Conservation (phyloP, 306 rosid genomes). For the Sphenostylis stenocarpa region DNA sequence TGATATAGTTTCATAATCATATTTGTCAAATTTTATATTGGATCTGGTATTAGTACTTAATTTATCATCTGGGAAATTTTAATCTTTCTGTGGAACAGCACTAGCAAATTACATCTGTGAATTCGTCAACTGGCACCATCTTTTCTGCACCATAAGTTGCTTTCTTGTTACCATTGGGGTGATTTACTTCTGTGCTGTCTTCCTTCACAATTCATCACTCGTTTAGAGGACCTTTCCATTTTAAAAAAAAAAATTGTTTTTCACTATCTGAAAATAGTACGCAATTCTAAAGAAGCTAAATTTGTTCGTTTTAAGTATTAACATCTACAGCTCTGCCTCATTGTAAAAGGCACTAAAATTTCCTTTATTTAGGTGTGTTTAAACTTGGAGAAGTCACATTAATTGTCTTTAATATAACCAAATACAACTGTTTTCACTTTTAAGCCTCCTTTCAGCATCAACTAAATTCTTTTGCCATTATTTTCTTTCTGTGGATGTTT, state of each 20-base stretch:
- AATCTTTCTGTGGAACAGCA: constrained; percentile 29
- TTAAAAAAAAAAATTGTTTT: not conserved
- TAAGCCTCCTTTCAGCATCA: constrained; percentile 22
- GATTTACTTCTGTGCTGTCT: not conserved
- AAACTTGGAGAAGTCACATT: constrained; percentile 12
- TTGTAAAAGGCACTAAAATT: not conserved
- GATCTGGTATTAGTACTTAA: constrained; percentile 33
- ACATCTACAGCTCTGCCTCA: constrained; percentile 23
- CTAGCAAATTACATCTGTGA: constrained; percentile 25
- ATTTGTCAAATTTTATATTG: constrained; percentile 47
- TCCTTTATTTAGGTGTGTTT: constrained; percentile 6
- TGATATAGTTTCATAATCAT: constrained; percentile 57
- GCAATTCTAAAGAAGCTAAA: constrained; percentile 19
- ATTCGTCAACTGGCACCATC: constrained; percentile 10
- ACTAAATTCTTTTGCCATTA: constrained; percentile 10
- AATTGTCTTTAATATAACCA: constrained; percentile 15
- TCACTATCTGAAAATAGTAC: not conserved
- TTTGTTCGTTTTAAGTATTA: constrained; percentile 12
- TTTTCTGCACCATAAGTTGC: constrained; percentile 4
- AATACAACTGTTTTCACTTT: not conserved
- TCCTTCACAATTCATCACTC: constrained; percentile 25
- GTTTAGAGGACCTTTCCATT: not conserved
- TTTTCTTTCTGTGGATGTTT: not conserved
- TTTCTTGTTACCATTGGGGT: constrained; percentile 6
- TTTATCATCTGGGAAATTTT: constrained; percentile 37